Conservation (phyloP, 2,329 filamentous ascomycete genomes). For the Tympanopsis confertula region DNA sequence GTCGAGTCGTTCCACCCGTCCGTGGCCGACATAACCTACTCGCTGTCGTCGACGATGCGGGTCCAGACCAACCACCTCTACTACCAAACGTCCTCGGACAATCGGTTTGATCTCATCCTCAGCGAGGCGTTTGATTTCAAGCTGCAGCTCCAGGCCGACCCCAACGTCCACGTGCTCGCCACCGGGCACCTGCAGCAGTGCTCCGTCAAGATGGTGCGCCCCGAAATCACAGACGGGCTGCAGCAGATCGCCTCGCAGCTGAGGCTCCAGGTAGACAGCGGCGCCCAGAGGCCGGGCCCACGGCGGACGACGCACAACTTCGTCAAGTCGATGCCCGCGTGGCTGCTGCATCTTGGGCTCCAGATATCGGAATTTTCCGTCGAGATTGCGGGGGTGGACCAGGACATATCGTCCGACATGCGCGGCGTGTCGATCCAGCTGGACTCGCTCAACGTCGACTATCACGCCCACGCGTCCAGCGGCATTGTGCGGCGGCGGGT, state of each 20-base stretch:
- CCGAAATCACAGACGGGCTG: constrained; percentile 85
- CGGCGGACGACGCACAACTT: constrained; percentile 50
- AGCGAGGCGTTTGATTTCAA: constrained; percentile 85
- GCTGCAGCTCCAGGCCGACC: constrained; percentile 70
- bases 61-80: constrained; percentile 82
- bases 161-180: constrained; percentile 72
- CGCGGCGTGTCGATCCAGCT: constrained; percentile 77
- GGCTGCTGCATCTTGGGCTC: constrained; percentile 74
- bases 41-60: constrained; percentile 68
- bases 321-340: constrained; percentile 66
- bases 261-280: constrained; percentile 55
- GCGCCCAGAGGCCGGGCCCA: constrained; percentile 38
- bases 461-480: constrained; percentile 70
- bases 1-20: constrained; percentile 90
- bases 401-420: constrained; percentile 68
- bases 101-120: constrained; percentile 74
- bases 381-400: constrained; percentile 81
- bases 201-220: constrained; percentile 76
- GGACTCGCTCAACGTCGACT: constrained; percentile 79
- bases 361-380: constrained; percentile 82
- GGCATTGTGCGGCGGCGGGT: constrained; percentile 40
- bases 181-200: constrained; percentile 76
- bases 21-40: constrained; percentile 76
- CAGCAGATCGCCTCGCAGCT: constrained; percentile 84
- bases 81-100: constrained; percentile 77